Percentiles rank a stretch among this genome's conserved stretches.
These are phyloP conservation scores for Arachnomyces sp. DNA, from an alignment of 2,329 filamentous ascomycete genomes.

Conservation along the genomic window DNA sequence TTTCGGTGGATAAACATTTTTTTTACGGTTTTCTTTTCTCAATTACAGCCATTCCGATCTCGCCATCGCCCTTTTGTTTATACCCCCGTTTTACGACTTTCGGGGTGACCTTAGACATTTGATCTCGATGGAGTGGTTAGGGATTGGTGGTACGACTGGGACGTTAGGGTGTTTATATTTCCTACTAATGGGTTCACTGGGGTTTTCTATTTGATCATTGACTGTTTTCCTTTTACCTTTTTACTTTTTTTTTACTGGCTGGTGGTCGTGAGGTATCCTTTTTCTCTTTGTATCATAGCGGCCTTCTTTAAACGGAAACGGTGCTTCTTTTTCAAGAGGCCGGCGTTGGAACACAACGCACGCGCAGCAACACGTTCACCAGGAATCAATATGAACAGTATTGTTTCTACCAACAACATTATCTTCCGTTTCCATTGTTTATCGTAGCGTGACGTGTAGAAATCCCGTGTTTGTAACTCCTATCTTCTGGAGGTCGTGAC, in stretches of 20 bases:
- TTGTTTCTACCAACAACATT: too few relatives aligned
- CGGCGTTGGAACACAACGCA: too few relatives aligned
- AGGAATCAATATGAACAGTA: too few relatives aligned
- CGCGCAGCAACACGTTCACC: too few relatives aligned
- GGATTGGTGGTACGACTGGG: slow-evolving; percentile 37
- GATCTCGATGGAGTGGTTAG: slow-evolving; percentile 23
- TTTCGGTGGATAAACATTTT: slow-evolving; percentile 68
- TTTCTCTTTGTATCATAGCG: slow-evolving; percentile 37
- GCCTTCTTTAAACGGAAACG: too few relatives aligned
- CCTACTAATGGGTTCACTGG: slow-evolving; percentile 20
- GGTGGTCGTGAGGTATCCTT: slow-evolving; percentile 29
- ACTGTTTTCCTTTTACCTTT: slow-evolving; percentile 29
- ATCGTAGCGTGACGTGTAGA: too few relatives aligned
- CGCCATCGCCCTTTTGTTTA: slow-evolving; percentile 11
- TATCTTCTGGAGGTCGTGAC: too few relatives aligned
- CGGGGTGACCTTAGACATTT: slow-evolving; percentile 7
- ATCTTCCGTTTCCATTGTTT: too few relatives aligned
- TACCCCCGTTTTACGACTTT: slow-evolving; percentile 21
- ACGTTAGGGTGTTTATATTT: slow-evolving; percentile 31
- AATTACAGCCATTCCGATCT: slow-evolving; percentile 26
- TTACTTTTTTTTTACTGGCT: slow-evolving; percentile 32
- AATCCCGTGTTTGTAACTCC: too few relatives aligned
- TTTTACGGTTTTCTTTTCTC: slow-evolving; percentile 22
- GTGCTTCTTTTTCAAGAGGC: too few relatives aligned
- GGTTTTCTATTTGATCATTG: slow-evolving; percentile 32